A percentile compares a stretch with the other conserved stretches of the same genome.
phyloP scores from a whole-genome alignment of 352 stramenopile species.

The Pythium guiyangense region DNA sequence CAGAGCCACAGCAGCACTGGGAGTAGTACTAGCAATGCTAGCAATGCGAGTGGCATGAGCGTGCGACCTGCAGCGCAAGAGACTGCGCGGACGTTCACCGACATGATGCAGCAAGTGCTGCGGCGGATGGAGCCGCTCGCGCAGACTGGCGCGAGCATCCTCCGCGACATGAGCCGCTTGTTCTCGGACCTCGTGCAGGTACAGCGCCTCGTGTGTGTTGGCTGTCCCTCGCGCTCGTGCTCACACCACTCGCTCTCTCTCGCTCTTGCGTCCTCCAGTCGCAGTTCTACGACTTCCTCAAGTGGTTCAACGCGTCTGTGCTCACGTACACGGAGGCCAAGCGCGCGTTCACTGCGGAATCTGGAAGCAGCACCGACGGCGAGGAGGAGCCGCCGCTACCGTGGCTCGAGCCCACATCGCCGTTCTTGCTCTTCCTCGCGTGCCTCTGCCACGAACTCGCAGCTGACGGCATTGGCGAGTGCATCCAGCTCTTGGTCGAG shows the following conservation, averaged over 20 bases:
- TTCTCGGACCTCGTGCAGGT: constrained; percentile 81
- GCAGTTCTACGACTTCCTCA: constrained; percentile 78
- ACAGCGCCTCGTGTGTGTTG: neutral
- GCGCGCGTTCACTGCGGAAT: constrained; percentile 31
- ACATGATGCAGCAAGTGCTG: constrained; percentile 79
- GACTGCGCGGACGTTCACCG: constrained; percentile 43
- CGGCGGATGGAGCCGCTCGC: constrained; percentile 76
- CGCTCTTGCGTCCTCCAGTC: constrained; percentile 19
- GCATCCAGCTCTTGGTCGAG: constrained; percentile 64
- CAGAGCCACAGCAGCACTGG: constrained; percentile 14
- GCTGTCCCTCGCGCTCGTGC: too few relatives aligned
- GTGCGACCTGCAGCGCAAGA: constrained; percentile 56
- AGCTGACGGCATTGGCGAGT: constrained; percentile 59
- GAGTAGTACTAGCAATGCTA: neutral
- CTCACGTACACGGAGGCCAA: constrained; percentile 71
- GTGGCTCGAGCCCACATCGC: constrained; percentile 54
- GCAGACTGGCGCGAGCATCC: constrained; percentile 53
- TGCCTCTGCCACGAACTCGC: constrained; percentile 67
- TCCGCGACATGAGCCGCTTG: constrained; percentile 64
- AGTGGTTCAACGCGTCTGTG: constrained; percentile 69
- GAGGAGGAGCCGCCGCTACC: constrained; percentile 37
- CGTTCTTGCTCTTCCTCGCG: constrained; percentile 68
- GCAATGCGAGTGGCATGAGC: constrained; percentile 23
- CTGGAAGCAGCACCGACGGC: too few relatives aligned
- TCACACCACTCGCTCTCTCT: neutral